These are phyloP conservation scores for Phalaenopsis equestris DNA, from an alignment of 106 monocot genomes.

Conservation along the genomic window DNA sequence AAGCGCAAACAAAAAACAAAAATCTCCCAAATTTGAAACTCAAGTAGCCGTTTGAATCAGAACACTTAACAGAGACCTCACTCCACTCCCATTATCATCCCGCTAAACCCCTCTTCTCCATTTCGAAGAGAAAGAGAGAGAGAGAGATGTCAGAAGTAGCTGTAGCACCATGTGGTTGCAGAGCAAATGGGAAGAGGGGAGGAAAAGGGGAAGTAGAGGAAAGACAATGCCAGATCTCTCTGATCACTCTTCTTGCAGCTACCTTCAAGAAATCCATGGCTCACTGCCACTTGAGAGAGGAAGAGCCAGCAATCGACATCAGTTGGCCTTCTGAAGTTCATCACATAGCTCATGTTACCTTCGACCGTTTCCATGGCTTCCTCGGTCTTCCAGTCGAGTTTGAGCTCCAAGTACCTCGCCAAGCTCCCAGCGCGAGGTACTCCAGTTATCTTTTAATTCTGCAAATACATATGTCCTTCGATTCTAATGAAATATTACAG, in stretches of 20 bases:
- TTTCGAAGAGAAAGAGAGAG: not conserved
- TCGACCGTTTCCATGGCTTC: slow-evolving; percentile 19
- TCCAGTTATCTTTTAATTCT: not conserved
- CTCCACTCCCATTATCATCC: not conserved
- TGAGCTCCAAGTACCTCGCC: slow-evolving; percentile 11
- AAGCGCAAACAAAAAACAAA: not conserved
- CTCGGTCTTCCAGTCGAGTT: slow-evolving; percentile 24
- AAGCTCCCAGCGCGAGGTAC: slow-evolving; percentile 24
- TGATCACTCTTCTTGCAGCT: slow-evolving; percentile 7
- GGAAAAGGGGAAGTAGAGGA: not conserved
- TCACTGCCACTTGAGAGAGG: slow-evolving; percentile 12
- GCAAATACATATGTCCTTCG: not conserved
- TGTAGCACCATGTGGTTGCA: slow-evolving; percentile 15
- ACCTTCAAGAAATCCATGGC: slow-evolving; percentile 16
- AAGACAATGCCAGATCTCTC: slow-evolving; percentile 14
- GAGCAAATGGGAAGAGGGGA: slow-evolving; percentile 10
- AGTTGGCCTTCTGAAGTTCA: slow-evolving; percentile 21
- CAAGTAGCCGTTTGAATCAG: slow-evolving; percentile 19
- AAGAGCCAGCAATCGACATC: slow-evolving; percentile 8
- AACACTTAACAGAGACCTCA: not conserved
- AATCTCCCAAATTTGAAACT: slow-evolving; percentile 18
- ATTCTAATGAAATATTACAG: slow-evolving; percentile 20
- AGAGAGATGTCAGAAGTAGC: slow-evolving; percentile 18
- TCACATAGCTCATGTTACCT: slow-evolving; percentile 19
- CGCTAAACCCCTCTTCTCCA: not conserved